Evolutionary conservation across 2,329 filamentous ascomycete genomes (phyloP), one percentile per base, ranked within the genome.

Genomic region (Alternaria hordeiaustralica): DNA sequence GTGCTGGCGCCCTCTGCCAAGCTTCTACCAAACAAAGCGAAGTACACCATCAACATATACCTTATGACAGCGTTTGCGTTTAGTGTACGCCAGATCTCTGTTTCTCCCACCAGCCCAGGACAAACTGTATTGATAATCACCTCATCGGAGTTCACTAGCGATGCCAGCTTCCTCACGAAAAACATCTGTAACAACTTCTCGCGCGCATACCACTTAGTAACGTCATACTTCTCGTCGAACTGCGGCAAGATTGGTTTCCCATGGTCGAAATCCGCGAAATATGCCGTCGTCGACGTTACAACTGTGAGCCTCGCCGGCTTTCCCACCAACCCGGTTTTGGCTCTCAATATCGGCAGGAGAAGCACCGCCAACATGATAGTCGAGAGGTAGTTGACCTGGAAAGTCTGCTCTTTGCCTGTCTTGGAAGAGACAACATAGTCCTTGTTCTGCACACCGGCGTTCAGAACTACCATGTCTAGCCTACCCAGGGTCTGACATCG

Each of bases 301-400:
- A 59, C 5, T 12, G 53, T 61, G 28, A 61, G 45, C 5, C 59
- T 44, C n/a, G 53, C 45, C 6, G 59, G 59, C 33, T 20, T 36
- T 10, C 59, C 59, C 5, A 23, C 26, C 21, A n/a, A 61, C 53
- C 21, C 18, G 1, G 50, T 33, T n/a, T 61, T 71, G 6, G 63
- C 25, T 26, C 68, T 67, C 20, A 79, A 64, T 7, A 66, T 66
- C 6, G 79, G 79, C 3, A 80, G 75, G 21, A 89, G 76, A 3
- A 87, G 74, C 5, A 88, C 57, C 1, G 81, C 83, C 8, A 89
- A 74, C 4, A 88, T 76, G 6, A 82, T 79, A 0, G 86, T 89
- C 1, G 85, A 85, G 7, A 89, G 75, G 4, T 84, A 80, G 69
- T 89, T 88, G 59, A 88, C 84, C 71, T 89, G 86, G 13, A 89